Evolutionary conservation across 164 flowering plant genomes (phyloP).

Genomic region (Stephania yunnanensis): DNA sequence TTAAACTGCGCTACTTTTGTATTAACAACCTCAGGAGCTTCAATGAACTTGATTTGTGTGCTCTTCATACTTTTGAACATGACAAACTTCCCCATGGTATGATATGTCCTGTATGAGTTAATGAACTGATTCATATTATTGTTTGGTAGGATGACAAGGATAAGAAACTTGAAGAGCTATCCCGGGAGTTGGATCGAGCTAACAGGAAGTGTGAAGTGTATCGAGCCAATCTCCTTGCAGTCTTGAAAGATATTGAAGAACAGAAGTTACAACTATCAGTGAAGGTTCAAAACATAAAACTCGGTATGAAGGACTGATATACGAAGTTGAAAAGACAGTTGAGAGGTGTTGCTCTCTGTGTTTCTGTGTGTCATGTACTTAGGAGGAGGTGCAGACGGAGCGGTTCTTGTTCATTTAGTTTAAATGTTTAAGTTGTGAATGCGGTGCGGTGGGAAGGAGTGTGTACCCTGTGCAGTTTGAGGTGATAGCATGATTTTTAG

Average conservation of each 20-base stretch:
- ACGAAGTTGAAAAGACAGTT: not conserved
- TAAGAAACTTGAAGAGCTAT: constrained; percentile 28
- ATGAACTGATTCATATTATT: constrained; percentile 10
- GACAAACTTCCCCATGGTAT: too few relatives aligned
- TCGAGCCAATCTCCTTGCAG: constrained; percentile 34
- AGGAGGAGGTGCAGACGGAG: not conserved
- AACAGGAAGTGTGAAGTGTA: constrained; percentile 36
- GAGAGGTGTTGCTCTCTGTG: too few relatives aligned
- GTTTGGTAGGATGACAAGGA: constrained; percentile 36
- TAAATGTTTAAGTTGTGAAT: not conserved
- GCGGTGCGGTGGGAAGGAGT: not conserved
- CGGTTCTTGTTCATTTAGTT: not conserved
- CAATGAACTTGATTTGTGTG: too few relatives aligned
- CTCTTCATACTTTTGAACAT: too few relatives aligned
- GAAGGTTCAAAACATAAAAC: constrained; percentile 34
- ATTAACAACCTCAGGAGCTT: not conserved
- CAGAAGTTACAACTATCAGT: constrained; percentile 33
- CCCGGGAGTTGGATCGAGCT: constrained; percentile 30
- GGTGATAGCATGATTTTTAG: not conserved
- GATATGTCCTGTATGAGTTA: not conserved
- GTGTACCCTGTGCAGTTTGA: not conserved
- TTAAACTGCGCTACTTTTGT: too few relatives aligned
- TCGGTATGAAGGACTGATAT: constrained; percentile 13
- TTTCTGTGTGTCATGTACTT: not conserved
- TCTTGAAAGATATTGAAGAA: constrained; percentile 39